Evolutionary conservation across 1,284 basidiomycete species (phyloP).

Genomic region (Microbotryomycetes sp.): DNA sequence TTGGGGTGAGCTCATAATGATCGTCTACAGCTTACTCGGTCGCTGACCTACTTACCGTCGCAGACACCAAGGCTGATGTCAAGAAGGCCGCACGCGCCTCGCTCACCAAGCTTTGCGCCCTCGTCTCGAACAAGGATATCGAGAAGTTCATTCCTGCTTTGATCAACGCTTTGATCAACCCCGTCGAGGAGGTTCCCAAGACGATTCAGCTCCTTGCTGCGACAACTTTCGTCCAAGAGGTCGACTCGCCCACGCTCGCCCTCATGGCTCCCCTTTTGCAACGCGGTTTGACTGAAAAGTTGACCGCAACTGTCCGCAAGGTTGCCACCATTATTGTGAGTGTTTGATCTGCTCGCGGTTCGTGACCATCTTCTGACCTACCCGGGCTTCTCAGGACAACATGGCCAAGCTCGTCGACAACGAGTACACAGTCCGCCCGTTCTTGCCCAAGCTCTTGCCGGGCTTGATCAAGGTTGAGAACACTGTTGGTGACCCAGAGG

Average conservation of each 20-base stretch:
- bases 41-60: neutral
- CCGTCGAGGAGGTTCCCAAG: slow-evolving; percentile 96
- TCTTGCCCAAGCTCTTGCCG: slow-evolving; percentile 90
- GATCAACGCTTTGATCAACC: slow-evolving; percentile 88
- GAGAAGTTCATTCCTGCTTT: slow-evolving; percentile 48
- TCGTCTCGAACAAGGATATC: slow-evolving; percentile 99
- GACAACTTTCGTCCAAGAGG: slow-evolving; percentile 99
- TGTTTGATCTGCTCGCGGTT: neutral
- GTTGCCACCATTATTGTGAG: slow-evolving; percentile 75
- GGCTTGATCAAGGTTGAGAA: slow-evolving; percentile 88
- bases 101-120: slow-evolving; percentile 83
- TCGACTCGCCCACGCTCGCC: slow-evolving; percentile 96
- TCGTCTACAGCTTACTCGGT: neutral
- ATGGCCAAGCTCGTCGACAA: slow-evolving; percentile 98
- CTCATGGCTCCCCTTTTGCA: slow-evolving; percentile 97
- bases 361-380: neutral
- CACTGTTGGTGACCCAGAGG: slow-evolving; percentile 90
- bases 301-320: slow-evolving; percentile 92
- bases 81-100: slow-evolving; percentile 97
- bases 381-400: slow-evolving; percentile 57
- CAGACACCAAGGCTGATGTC: slow-evolving; percentile 96
- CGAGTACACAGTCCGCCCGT: slow-evolving; percentile 86
- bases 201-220: slow-evolving; percentile 94
- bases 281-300: slow-evolving; percentile 91
- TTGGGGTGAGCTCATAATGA: slow-evolving; percentile 49